Evolutionary conservation across 2,329 filamentous ascomycete genomes (phyloP).

Genomic region (Talaromyces piceae): DNA sequence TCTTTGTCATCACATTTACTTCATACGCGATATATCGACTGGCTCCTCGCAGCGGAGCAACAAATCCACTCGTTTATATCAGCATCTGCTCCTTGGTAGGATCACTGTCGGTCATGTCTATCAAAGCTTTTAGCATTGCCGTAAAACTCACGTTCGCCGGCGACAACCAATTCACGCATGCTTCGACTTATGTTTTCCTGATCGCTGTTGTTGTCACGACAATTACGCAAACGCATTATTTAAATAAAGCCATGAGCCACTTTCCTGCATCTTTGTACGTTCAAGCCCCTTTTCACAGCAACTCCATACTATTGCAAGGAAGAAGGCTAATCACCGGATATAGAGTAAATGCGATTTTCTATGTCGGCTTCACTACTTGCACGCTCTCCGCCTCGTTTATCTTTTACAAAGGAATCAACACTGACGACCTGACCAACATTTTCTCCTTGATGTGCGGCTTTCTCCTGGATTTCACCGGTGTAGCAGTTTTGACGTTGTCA

Average conservation of each 20-base stretch:
- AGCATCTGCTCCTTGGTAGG: constrained; percentile 9
- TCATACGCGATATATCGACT: constrained; percentile 3
- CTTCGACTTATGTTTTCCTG: constrained; percentile 11
- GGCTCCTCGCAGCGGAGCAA: constrained; percentile 3
- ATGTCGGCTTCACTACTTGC: constrained; percentile 10
- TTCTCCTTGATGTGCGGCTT: constrained; percentile 8
- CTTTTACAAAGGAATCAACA: constrained; percentile 9
- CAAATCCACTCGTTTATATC: constrained; percentile 10
- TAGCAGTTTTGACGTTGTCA: constrained; percentile 7
- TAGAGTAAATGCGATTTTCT: constrained; percentile 11
- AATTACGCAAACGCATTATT: constrained; percentile 10
- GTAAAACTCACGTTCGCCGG: constrained; percentile 8
- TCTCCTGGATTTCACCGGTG: constrained; percentile 5
- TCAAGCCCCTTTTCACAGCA: background rate
- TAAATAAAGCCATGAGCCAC: constrained; percentile 11
- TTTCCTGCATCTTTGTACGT: constrained; percentile 8
- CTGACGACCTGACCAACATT: constrained; percentile 5
- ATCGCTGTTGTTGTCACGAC: constrained; percentile 8
- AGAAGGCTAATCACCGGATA: background rate
- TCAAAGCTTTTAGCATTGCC: constrained; percentile 10
- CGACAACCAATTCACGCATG: constrained; percentile 8
- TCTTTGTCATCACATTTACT: constrained; percentile 7
- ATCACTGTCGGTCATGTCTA: constrained; percentile 9
- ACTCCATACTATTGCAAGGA: no score
- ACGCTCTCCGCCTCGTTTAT: constrained; percentile 9